Conservation (phyloP, 2,329 filamentous ascomycete species). For the Diplodia corticola region DNA sequence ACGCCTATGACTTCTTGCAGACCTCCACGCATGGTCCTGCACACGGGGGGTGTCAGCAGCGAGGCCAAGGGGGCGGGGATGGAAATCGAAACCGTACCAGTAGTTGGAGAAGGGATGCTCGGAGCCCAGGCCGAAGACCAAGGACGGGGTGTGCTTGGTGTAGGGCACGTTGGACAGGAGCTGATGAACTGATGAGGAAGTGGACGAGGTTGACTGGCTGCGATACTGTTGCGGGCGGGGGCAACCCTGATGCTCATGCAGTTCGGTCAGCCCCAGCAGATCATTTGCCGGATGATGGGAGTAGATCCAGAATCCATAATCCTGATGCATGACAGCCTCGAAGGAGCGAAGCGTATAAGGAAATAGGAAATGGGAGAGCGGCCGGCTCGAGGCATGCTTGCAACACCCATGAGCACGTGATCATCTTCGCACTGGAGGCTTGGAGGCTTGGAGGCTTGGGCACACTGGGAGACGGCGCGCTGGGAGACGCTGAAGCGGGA, state of each 20-base stretch:
- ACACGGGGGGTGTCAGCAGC: background rate
- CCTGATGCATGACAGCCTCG: conserved; percentile 16
- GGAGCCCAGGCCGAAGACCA: conserved; percentile 77
- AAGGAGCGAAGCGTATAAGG: conserved; percentile 22
- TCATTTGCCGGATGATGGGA: conserved; percentile 22
- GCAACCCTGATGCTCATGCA: conserved; percentile 22
- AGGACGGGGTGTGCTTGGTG: conserved; percentile 68
- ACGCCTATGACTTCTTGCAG: conserved; percentile 74
- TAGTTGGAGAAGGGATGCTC: conserved; percentile 82
- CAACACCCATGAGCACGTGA: conserved; percentile 21
- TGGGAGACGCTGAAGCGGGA: background rate
- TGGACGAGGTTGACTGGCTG: conserved; percentile 35
- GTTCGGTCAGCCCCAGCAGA: conserved; percentile 22
- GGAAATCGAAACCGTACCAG: conserved; percentile 52
- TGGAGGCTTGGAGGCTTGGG: conserved; percentile 3
- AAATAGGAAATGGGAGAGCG: conserved; percentile 21
- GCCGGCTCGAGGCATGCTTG: conserved; percentile 20
- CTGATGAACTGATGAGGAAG: conserved; percentile 47
- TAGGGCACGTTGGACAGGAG: conserved; percentile 73
- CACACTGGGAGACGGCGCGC: background rate
- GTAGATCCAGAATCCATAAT: conserved; percentile 17
- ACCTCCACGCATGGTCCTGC: conserved; percentile 67
- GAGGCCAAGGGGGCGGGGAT: background rate
- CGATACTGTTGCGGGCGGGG: conserved; percentile 23
- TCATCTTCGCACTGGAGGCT: background rate